Base-by-base conservation (phyloP, 768 basidiomycete genomes). In the Collybia sordida region DNA sequence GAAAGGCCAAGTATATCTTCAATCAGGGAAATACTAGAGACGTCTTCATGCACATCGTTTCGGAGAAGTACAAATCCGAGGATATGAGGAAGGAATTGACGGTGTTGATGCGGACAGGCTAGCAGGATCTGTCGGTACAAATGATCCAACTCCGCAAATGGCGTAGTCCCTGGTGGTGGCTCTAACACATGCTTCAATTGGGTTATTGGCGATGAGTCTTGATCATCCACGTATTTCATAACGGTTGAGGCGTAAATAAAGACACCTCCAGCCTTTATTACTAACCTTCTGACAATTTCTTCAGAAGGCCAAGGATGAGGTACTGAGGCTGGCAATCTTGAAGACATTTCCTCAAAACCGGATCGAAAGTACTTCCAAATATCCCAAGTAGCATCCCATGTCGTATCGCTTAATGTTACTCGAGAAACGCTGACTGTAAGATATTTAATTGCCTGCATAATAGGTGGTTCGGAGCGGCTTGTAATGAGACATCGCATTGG, bases 161-260 rank as follows among this genome's bases (percentile, higher is more conserved):
- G 47, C 14, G 28, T 52, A 2, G 47, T 21, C 2, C 22, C n/a
- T 6, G 35, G 14, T 15, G 31, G 28, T 25, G 24, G 19, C 6
- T n/a, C 17, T 28, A 48, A 11, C 8, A 45, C 38, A 6, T 43
- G 31, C 43, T 39, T 15, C 53, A 43, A 17, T 51, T 47, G 22
- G 41, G 50, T 15, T 39, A 35, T 3, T 51, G 56, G 25, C 38
- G 50, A 31, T 21, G 17, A 36, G 34, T 54, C 34, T 6, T 39
- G 22, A n/a, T 54, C 52, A 11, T 48, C 59, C 35, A 65, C 49
- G 47, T 57, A 66, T 11, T 58, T 57, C 4, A 61, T 42, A 25
- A 55, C 50, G 5, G 59, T 59, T 0, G 60, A 53, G 1, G 55
- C 59, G 25, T 64, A 69, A 21, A 67, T 56, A 35, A 65, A 65